phyloP scores from a whole-genome alignment of 1,284 basidiomycete species.

The Grifola frondosa region DNA sequence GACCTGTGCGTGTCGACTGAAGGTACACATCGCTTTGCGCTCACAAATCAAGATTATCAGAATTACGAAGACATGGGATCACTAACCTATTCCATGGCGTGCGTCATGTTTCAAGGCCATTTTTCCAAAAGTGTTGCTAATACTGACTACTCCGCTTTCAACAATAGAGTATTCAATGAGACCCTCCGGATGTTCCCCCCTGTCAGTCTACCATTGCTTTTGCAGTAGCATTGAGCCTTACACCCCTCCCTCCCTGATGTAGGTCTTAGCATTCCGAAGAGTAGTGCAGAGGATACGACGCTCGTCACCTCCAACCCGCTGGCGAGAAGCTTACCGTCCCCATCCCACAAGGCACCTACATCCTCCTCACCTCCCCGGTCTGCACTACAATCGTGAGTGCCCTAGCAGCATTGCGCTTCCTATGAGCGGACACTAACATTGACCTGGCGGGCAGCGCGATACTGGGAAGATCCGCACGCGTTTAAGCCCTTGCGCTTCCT shows the following conservation, averaged over 20 bases:
- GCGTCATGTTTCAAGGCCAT: no score
- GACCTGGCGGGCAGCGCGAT: no score
- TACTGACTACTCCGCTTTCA: no score
- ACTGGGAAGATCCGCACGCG: constrained; percentile 40
- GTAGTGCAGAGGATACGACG: constrained; percentile 46
- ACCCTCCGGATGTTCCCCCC: constrained; percentile 59
- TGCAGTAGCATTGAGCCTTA: no score
- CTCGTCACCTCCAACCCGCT: constrained; percentile 36
- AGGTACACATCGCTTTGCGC: not conserved
- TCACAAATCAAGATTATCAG: no score
- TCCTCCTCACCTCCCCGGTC: constrained; percentile 43
- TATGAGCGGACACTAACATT: no score
- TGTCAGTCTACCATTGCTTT: no score
- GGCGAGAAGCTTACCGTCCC: constrained; percentile 42
- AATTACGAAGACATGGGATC: constrained; percentile 51
- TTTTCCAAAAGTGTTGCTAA: no score
- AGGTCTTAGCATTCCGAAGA: constrained; percentile 37
- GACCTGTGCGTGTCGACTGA: constrained; percentile 37
- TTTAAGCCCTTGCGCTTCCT: constrained; percentile 45
- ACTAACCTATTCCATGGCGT: constrained; percentile 47
- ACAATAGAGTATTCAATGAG: constrained; percentile 53
- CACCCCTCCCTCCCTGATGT: no score
- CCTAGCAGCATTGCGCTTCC: no score
- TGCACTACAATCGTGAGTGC: constrained; percentile 41
- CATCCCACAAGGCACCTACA: constrained; percentile 45